Evolutionary conservation across 768 basidiomycete genomes (phyloP), one percentile per base, ranked within the genome.

Genomic region (Dendrothele bispora): DNA sequence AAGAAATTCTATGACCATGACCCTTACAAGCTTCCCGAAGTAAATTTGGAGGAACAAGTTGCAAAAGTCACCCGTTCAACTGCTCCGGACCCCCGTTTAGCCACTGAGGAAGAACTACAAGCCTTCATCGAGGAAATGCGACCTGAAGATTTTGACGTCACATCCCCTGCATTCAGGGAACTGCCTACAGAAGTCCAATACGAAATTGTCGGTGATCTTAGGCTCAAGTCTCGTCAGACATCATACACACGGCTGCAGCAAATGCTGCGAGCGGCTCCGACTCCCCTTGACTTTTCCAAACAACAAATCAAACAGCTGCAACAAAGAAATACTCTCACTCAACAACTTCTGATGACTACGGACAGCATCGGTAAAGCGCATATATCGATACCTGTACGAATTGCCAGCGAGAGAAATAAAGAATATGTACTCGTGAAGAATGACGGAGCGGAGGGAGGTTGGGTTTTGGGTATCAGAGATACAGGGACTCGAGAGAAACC

Each of bases 181-280:
- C 80, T 98, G 3, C 95, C 97, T 2, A 95, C 92, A 0, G 95
- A 98, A 64, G 83, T 97, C 18, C 93, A 99, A 58, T 99, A 98
- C 67, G 97, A 99, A 70, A 95, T 99, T 55, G 85, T 98, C 27
- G 95, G 95, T 44, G 97, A 99, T 70, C 73, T 98, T 39, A 83
- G 97, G 3, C 74, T 97, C 48, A 94, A 93, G 65, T 98, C 95
- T 1, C 80, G 97, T 3, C 95, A 98, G 67, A 95, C 91, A 11
- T 95, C 92, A 7, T 88, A 95, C 69, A 84, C 83, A 26, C 88
- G 97, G 3, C 70, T 98, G 37, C 88, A 97, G 59, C 85, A 86
- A 47, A 99, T 99, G 97, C 72, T 95, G 17, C 75, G 73, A 45
- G 79, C 76, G 36, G 79, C 93, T 0, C 73, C 72, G 2, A 95